Base-by-base conservation (phyloP, 2,329 filamentous ascomycete genomes). In the Cercospora sesami region DNA sequence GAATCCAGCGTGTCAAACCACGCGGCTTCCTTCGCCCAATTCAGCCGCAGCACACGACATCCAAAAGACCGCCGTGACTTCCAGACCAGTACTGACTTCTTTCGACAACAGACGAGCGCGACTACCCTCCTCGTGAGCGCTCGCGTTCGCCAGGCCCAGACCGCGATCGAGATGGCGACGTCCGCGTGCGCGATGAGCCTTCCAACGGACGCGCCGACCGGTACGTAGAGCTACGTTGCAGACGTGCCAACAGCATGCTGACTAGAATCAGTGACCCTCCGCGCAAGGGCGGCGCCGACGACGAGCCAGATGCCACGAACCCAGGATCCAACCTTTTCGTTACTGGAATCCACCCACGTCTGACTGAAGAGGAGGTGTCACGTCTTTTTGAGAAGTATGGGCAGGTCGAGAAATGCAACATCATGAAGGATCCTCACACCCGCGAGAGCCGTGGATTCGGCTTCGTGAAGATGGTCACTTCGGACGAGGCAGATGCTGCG, bases 331-430 rank as follows among this genome's bases (percentile, higher is more conserved):
- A 99, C 84, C 91, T 99, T 68, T 99, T 99, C 81, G 95, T 99
- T 73, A 99, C 95, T 72, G 95, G 95, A 75, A 99, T 99, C 73
- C 93, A 98, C 80, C 95, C 95, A 67, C 91, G 92, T 76, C 87
- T 99, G 73, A 90, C 87, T 59, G 95, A 99, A 81, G 87, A 90
- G 16, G 95, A 98, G 79, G 92, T 99, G 70, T 91, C 91, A 64
- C 93, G 93, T 80, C 90, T 99, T 73, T 99, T 99, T 78, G 93
- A 97, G 83, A 99, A 98, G 83, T 98, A 98, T 78, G 95, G 95
- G 75, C 93, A 97, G 79, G 95, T 99, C 63, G 94, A 98, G 84
- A 98, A 96, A 83, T 98, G 94, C 85, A 96, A 97, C 81, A 99
- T 99, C 84, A 99, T 99, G 95, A 89, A 94, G 78, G 95, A 99